Base-by-base conservation (phyloP, 768 basidiomycete genomes). In the Phanerochaete sordida region DNA sequence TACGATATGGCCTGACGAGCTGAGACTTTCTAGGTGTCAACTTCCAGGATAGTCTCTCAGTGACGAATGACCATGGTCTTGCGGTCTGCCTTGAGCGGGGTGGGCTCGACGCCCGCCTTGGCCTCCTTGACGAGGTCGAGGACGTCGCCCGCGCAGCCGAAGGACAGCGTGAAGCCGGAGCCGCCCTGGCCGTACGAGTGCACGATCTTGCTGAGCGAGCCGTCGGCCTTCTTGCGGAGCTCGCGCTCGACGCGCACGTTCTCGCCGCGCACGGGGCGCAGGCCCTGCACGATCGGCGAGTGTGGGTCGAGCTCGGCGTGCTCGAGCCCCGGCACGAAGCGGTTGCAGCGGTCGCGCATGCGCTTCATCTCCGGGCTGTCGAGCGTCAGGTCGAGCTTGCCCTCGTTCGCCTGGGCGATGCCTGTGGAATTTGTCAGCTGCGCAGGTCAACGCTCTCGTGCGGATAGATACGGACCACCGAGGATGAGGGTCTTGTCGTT, bases 401-500 rank as follows among this genome's bases (percentile, higher is more conserved):
- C 51, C 53, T 58, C 43, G 60, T 65, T 57, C 8, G 66, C 56
- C 51, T 67, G 62, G 12, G 66, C 62, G 49, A 67, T 57, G 44
- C 66, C 61, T 62, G 37, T 12, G 30, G n/a, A 19, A 12, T 1
- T 16, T 16, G 16, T 44, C n/a, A 31, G 23, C 8, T 43, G 19
- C 19, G 39, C 11, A 30, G 13, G 24, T 46, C 16, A 21, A 15
- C 19, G 23, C 23, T 16, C 4, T 30, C 8, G n/a, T 19, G 21
- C 12, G n/a, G 1, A 31, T n/a, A 33, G 19, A 19, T 2, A 47
- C 57, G 28, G 24, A 62, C 61, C 66, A 30, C 64, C 64, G 33
- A 77, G 68, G 39, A 76, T 71, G 27, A 77, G 69, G 12, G 69
- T 68, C 19, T 70, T 70, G 59, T 73, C 72, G 64, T 75, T 74